Conservation (phyloP, 495 filamentous ascomycete genomes). For the Neurospora sp. region DNA sequence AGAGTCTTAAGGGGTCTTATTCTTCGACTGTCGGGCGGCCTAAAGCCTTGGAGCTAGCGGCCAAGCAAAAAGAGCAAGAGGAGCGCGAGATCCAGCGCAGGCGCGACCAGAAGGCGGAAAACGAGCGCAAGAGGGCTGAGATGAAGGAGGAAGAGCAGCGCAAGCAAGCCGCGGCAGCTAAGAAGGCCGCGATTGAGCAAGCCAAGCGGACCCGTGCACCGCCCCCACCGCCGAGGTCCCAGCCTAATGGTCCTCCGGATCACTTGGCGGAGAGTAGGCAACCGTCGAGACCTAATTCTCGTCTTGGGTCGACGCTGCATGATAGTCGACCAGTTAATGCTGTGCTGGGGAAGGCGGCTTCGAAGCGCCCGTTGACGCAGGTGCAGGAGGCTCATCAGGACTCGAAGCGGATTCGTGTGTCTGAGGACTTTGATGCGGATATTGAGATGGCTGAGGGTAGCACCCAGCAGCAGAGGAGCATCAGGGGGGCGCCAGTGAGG, state of each 20-base stretch:
- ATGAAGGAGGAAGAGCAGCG: slow-evolving; percentile 37
- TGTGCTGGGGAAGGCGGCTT: slow-evolving; percentile 30
- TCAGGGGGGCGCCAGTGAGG: slow-evolving; percentile 74
- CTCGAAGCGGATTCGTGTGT: slow-evolving; percentile 48
- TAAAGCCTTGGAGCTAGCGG: slow-evolving; percentile 55
- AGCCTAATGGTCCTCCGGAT: slow-evolving; percentile 38
- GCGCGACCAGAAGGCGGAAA: slow-evolving; percentile 64
- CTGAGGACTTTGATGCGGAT: slow-evolving; percentile 43
- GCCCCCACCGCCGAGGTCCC: slow-evolving; percentile 38
- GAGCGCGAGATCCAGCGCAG: slow-evolving; percentile 69
- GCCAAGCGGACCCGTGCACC: slow-evolving; percentile 45
- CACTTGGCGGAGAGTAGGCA: slow-evolving; percentile 22
- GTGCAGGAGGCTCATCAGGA: slow-evolving; percentile 39
- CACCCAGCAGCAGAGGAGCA: slow-evolving; percentile 21
- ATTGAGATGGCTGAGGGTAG: slow-evolving; percentile 28
- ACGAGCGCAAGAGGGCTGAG: slow-evolving; percentile 61
- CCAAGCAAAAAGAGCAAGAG: slow-evolving; percentile 67
- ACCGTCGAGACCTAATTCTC: slow-evolving; percentile 29
- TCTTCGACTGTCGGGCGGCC: slow-evolving; percentile 45
- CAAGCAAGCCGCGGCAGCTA: slow-evolving; percentile 33
- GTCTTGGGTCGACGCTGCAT: slow-evolving; percentile 29
- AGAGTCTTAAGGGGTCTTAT: slow-evolving; percentile 58
- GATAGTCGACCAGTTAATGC: slow-evolving; percentile 37
- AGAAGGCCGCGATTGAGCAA: slow-evolving; percentile 65
- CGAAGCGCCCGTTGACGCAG: slow-evolving; percentile 41